Evolutionary conservation across 208 protist genomes (phyloP).

Genomic region (Herpetomonas samuelpessoai): DNA sequence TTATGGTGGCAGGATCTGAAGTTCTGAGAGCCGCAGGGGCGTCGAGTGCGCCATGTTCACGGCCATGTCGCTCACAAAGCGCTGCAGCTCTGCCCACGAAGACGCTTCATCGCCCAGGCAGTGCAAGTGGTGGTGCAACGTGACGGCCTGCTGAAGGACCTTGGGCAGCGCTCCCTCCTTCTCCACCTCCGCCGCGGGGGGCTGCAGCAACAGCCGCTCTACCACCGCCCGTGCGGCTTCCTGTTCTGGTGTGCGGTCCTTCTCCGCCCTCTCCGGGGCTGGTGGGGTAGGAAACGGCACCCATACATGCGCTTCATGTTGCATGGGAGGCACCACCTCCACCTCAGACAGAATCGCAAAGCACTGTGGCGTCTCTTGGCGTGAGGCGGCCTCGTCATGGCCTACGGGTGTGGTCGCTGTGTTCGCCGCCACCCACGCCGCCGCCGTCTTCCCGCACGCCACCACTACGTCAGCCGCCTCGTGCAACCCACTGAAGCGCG

Average conservation of each 20-base stretch:
- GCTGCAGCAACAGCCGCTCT: slow-evolving; percentile 20
- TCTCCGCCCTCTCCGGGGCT: neutral
- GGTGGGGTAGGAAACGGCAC: slow-evolving; percentile 22
- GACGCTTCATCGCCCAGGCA: neutral
- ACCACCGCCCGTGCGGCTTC: slow-evolving; percentile 6
- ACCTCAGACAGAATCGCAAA: slow-evolving; percentile 48
- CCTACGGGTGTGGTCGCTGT: neutral
- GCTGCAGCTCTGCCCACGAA: slow-evolving; percentile 34
- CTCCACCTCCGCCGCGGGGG: slow-evolving; percentile 19
- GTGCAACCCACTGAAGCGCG: slow-evolving; percentile 41
- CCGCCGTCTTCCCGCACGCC: slow-evolving; percentile 51
- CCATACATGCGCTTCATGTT: slow-evolving; percentile 29
- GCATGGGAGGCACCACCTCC: slow-evolving; percentile 29
- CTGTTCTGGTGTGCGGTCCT: slow-evolving; percentile 1
- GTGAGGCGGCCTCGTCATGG: neutral
- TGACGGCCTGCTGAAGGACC: slow-evolving; percentile 28
- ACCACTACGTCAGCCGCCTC: slow-evolving; percentile 66
- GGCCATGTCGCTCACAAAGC: slow-evolving; percentile 51
- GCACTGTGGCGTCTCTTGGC: slow-evolving; percentile 4
- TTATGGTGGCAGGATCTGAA: slow-evolving; percentile 31
- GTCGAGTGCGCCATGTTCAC: slow-evolving; percentile 46
- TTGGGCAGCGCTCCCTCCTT: slow-evolving; percentile 24
- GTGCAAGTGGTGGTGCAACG: slow-evolving; percentile 29
- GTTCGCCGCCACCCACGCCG: slow-evolving; percentile 38
- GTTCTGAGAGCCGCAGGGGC: slow-evolving; percentile 35